Percentiles rank a stretch among this genome's conserved stretches.
Evolutionary conservation across 2,329 filamentous ascomycete species (phyloP).

Genomic region (Fusarium newnesense): DNA sequence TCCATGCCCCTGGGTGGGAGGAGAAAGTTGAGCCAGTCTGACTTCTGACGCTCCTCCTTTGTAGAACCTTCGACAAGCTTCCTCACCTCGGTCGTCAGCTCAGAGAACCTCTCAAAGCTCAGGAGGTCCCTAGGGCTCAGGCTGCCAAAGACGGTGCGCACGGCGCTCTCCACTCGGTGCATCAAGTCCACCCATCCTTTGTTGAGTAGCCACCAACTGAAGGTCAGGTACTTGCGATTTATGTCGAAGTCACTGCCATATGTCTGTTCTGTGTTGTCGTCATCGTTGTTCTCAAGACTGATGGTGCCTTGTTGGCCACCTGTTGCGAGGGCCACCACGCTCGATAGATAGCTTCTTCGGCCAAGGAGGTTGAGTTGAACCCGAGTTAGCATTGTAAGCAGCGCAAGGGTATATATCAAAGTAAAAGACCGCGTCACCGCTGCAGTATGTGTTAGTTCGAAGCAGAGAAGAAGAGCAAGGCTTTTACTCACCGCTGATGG

Average conservation of each 20-base stretch:
- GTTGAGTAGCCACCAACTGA: slow-evolving; percentile 98
- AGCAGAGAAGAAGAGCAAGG: background rate
- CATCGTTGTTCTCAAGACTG: slow-evolving; percentile 91
- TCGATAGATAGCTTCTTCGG: slow-evolving; percentile 93
- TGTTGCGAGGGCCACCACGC: slow-evolving; percentile 89
- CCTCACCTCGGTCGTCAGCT: slow-evolving; percentile 84
- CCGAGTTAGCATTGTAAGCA: slow-evolving; percentile 90
- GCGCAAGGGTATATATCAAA: slow-evolving; percentile 87
- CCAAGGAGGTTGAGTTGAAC: slow-evolving; percentile 98
- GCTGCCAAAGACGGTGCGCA: slow-evolving; percentile 88
- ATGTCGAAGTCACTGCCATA: slow-evolving; percentile 96
- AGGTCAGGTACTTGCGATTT: slow-evolving; percentile 92
- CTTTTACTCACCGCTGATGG: slow-evolving; percentile 81
- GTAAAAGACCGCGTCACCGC: slow-evolving; percentile 93
- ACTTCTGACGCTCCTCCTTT: slow-evolving; percentile 52
- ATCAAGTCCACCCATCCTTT: slow-evolving; percentile 87
- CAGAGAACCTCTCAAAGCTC: slow-evolving; percentile 80
- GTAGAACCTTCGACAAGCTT: slow-evolving; percentile 80
- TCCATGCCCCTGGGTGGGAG: slow-evolving; percentile 84
- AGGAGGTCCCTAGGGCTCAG: slow-evolving; percentile 91
- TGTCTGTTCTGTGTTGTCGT: slow-evolving; percentile 82
- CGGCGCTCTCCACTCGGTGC: slow-evolving; percentile 83
- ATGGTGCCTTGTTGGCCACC: slow-evolving; percentile 80
- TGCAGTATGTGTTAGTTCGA: slow-evolving; percentile 49
- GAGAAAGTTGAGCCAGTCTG: slow-evolving; percentile 84